Evolutionary conservation across 345 rosid genomes (phyloP).

Genomic region (Mangifera indica): DNA sequence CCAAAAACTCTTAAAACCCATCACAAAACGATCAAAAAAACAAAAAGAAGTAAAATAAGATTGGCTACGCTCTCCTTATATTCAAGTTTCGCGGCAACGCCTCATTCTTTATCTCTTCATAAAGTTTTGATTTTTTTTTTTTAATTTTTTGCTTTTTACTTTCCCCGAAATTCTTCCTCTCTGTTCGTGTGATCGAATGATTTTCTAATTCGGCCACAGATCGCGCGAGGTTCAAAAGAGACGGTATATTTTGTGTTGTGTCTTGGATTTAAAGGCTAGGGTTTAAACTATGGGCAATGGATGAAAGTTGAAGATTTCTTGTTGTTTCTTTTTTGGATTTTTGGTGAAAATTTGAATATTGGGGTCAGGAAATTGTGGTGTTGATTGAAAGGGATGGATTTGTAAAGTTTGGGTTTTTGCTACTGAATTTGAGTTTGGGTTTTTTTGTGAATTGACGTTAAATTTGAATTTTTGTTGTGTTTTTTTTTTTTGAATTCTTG

Average conservation of each 20-base stretch:
- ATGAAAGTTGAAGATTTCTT: not conserved
- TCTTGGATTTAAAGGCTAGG: conserved; percentile 51
- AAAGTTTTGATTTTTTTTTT: conserved; percentile 24
- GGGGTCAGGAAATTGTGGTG: not conserved
- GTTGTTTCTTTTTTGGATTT: not conserved
- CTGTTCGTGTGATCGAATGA: conserved; percentile 7
- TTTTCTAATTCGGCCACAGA: conserved; percentile 16
- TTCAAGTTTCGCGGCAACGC: conserved; percentile 96
- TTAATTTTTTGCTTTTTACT: not conserved
- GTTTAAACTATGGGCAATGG: conserved; percentile 19
- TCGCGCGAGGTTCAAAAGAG: conserved; percentile 13
- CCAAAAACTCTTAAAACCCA: not conserved
- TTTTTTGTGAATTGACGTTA: not conserved
- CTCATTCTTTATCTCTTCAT: conserved; percentile 24
- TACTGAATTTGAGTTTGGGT: conserved; percentile 12
- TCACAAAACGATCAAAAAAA: not conserved
- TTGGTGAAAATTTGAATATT: not conserved
- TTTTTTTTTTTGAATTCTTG: not conserved
- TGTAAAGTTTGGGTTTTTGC: conserved; percentile 4
- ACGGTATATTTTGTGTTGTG: conserved; percentile 33
- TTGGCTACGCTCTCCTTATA: conserved; percentile 41
- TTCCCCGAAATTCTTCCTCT: conserved; percentile 5
- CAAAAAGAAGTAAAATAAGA: conserved; percentile 5
- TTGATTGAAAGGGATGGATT: not conserved
- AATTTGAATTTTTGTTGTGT: conserved; percentile 1